Base-by-base conservation (phyloP, 164 flowering plant species). In the Liriodendron chinense region DNA sequence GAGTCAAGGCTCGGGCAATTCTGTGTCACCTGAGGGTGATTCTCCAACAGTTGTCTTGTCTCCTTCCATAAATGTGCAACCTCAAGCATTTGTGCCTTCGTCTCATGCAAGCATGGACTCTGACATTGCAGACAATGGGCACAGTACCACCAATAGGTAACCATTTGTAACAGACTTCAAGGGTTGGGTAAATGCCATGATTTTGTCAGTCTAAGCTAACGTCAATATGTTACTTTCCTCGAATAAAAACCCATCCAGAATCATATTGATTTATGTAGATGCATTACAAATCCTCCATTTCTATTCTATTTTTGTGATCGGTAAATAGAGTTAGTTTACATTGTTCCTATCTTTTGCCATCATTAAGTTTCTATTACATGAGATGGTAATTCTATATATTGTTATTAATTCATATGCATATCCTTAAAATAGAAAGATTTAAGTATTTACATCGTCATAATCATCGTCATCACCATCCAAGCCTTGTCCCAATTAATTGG, bases 121-220 rank as follows among this genome's bases (percentile, higher is more conserved):
- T 21, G 70, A 72, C 23, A 34, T 65, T 68, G 73, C 69, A 47
- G 84, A 47, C 14, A 70, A 74, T 22, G 74, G 82, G 64, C 77
- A 78, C 67, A 69, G 22, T 75, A 64, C 82, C 48, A 77, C 68
- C 63, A 70, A 78, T 48, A 77, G 91, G 87, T 88, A 70, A 14
- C 21, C 50, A 47, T 25, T 28, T 66, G 34, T 22, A 18, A 26
- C 22, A 66, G 1, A 66, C 69, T 24, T 66, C 43, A 16, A 13
- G 10, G 4, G 34, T 14, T n/a, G 59, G 43, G 22, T 70, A 43
- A 9, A 2, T 70, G 23, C 25, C 59, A 23, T 53, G 21, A 48
- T 49, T 70, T 24, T 70, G 61, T 12, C 1, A 8, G 18, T 68
- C 24, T 43, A 16, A 53, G 14, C 34, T 16, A 68, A 9, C 34